Conservation (phyloP, 768 basidiomycete genomes). For the Lyophyllum shimeji region DNA sequence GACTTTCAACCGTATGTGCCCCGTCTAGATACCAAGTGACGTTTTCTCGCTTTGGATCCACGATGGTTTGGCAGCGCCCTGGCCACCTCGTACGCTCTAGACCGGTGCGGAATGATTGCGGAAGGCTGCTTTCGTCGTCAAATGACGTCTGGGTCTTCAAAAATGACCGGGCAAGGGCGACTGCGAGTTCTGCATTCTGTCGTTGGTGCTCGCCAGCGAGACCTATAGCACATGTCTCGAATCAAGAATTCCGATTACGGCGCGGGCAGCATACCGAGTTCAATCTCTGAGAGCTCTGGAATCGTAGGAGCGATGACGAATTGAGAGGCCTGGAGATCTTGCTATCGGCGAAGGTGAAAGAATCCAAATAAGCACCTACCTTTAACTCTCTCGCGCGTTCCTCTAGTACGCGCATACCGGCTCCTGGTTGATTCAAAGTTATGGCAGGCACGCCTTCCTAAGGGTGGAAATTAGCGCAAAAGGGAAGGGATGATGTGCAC, state of each 20-base stretch:
- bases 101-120: conserved; percentile 56
- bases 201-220: conserved; percentile 84
- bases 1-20: conserved; percentile 91
- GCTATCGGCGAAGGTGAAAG: conserved; percentile 4
- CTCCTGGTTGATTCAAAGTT: conserved; percentile 73
- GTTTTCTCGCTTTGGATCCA: conserved; percentile 50
- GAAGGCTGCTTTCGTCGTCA: conserved; percentile 35
- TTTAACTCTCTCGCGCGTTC: conserved; percentile 65
- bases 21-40: conserved; percentile 93
- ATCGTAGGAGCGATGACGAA: conserved; percentile 62
- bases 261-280: conserved; percentile 54
- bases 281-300: conserved; percentile 49
- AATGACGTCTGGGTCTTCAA: conserved; percentile 36
- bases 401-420: conserved; percentile 67
- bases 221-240: conserved; percentile 43
- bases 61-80: conserved; percentile 87
- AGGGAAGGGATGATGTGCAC: neutral
- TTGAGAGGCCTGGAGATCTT: conserved; percentile 52
- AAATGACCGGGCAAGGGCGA: conserved; percentile 70
- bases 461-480: neutral
- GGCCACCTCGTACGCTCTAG: conserved; percentile 83
- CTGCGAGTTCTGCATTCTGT: conserved; percentile 85
- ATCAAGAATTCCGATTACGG: neutral
- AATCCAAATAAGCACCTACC: conserved; percentile 36
- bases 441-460: conserved; percentile 84